Evolutionary conservation across 1,284 basidiomycete genomes (phyloP), one percentile per base, ranked within the genome.

Genomic region (Heterobasidion parviporum): DNA sequence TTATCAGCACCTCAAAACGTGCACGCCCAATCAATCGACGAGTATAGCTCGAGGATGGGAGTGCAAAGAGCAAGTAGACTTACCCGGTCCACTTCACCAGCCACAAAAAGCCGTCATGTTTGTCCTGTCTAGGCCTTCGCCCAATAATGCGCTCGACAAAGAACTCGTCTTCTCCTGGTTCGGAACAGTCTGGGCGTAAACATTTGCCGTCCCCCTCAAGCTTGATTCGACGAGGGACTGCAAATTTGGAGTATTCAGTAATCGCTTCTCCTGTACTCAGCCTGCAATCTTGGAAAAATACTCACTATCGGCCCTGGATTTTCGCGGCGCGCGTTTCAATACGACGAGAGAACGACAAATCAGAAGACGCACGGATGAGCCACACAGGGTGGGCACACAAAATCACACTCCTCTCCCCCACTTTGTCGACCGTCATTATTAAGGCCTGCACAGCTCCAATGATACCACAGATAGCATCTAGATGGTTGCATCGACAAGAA

Each of bases 41-140:
- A 32, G 18, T 44, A 41, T 14, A 41, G 10, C n/a, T 50, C 16
- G 33, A 35, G 16, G 9, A 32, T 6, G 26, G 26, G n/a, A 26
- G 3, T 7, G 14, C 18, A 14, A 20, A 9, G 10, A 50, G 15
- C n/a, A 18, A 43, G 5, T 20, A 18, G 20, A 34, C 67, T 50
- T 34, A 72, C 72, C 71, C 71, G 1, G 69, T 65, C 70, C 70
- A 72, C 53, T 70, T 70, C 16, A 71, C 71, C 35, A 73, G 58
- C 68, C 69, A 73, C 43, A 63, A 6, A 35, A 58, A 65, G 1
- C 51, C 43, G 33, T 58, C 9, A 33, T 56, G 57, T 4, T 57
- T 49, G 7, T 20, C 56, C 3, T 62, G 57, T 2, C 51, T 8
- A 8, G 56, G 60, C 32, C 62, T 63, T 38, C 69, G 64, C 38